These are phyloP conservation scores for Pterulicium gracile DNA, from an alignment of 1,284 basidiomycete genomes.

Conservation along the genomic window DNA sequence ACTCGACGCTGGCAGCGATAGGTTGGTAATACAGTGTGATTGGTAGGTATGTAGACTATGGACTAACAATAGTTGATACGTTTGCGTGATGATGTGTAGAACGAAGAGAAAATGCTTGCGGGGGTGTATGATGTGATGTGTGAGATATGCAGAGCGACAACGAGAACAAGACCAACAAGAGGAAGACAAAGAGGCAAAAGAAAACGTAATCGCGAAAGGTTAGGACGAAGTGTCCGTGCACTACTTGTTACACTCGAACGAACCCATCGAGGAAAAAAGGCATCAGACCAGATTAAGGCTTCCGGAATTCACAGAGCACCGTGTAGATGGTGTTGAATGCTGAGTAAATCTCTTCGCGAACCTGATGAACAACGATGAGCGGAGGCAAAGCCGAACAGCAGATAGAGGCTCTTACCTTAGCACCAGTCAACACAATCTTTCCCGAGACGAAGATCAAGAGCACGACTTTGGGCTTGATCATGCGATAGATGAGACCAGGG, in stretches of 20 bases:
- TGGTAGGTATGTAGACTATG: background rate
- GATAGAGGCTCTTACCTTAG: constrained; percentile 63
- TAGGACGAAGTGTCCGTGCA: constrained; percentile 24
- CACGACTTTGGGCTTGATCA: constrained; percentile 99
- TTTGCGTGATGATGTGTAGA: background rate
- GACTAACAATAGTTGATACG: too few species aligned
- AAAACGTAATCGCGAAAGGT: constrained; percentile 12
- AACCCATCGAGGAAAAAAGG: constrained; percentile 9
- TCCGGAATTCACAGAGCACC: constrained; percentile 84
- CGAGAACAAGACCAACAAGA: constrained; percentile 1
- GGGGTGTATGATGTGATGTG: too few species aligned
- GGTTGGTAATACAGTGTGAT: too few species aligned
- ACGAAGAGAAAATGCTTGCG: background rate
- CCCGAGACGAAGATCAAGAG: constrained; percentile 98
- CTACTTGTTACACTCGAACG: constrained; percentile 19
- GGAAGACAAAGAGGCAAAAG: constrained; percentile 4
- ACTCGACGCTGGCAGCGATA: too few species aligned
- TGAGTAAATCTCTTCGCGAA: constrained; percentile 98
- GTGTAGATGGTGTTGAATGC: constrained; percentile 99
- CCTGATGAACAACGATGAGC: constrained; percentile 33
- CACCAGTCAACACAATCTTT: constrained; percentile 98
- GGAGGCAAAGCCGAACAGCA: constrained; percentile 13
- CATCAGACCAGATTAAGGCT: constrained; percentile 40
- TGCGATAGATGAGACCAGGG: constrained; percentile 98
- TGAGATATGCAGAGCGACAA: background rate